These are phyloP conservation scores for Penicillium verrucosum DNA, from an alignment of 2,329 filamentous ascomycete genomes.

Conservation along the genomic window DNA sequence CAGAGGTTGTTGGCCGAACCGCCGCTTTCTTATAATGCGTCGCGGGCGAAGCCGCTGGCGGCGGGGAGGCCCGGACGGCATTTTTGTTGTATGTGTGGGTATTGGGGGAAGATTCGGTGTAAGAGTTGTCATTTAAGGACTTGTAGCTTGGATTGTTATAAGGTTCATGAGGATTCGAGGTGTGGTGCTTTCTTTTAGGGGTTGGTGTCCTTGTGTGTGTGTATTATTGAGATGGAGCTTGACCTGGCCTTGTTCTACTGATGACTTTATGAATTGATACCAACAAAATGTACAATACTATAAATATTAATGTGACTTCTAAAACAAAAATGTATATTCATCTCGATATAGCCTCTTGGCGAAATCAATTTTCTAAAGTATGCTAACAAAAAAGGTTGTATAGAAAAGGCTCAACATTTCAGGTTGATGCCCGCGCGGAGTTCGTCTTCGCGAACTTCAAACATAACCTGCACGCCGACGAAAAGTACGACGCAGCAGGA, in stretches of 20 bases:
- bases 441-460: conserved; percentile 86
- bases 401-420: conserved; percentile 61
- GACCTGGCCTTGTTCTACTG: neutral
- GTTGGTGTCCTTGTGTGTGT: conserved; percentile 7
- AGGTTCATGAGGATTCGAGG: conserved; percentile 47
- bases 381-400: neutral
- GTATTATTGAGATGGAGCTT: conserved; percentile 6
- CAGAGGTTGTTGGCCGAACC: conserved; percentile 46
- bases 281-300: conserved; percentile 15
- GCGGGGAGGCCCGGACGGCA: conserved; percentile 35
- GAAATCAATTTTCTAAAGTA: neutral
- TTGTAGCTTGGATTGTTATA: conserved; percentile 49
- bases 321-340: neutral
- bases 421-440: conserved; percentile 74
- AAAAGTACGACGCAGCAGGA: conserved; percentile 73
- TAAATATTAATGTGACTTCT: neutral
- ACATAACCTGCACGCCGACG: conserved; percentile 89
- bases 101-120: conserved; percentile 51
- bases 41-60: conserved; percentile 38
- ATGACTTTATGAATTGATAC: conserved; percentile 21
- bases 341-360: neutral
- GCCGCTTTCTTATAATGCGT: conserved; percentile 47
- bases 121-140: conserved; percentile 47
- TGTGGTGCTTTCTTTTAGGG: conserved; percentile 42
- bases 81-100: conserved; percentile 51